A percentile compares a stretch with the other conserved stretches of the same genome.
Conservation (phyloP, 2,329 filamentous ascomycete genomes). For the Aspergillus pseudoterreus region DNA sequence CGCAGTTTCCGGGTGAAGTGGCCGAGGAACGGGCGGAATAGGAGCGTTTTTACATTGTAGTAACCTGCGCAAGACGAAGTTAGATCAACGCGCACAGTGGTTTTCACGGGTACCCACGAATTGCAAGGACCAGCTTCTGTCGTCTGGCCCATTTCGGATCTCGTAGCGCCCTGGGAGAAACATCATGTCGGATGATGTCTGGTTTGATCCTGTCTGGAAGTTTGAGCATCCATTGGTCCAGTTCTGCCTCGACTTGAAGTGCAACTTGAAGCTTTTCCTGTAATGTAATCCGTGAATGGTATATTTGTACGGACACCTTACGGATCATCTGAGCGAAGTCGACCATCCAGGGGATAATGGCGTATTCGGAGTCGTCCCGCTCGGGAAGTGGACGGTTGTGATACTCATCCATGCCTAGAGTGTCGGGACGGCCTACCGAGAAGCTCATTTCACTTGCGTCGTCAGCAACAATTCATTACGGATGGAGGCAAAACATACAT, state of each 20-base stretch:
- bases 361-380: constrained; percentile 33
- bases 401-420: constrained; percentile 47
- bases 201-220: constrained; percentile 32
- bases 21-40: constrained; percentile 34
- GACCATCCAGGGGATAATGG: constrained; percentile 42
- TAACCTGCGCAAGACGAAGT: constrained; percentile 24
- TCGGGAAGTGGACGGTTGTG: constrained; percentile 44
- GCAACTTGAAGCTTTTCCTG: constrained; percentile 34
- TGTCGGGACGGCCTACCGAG: constrained; percentile 47
- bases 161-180: constrained; percentile 24
- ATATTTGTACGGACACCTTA: constrained; percentile 38
- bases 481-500: constrained; percentile 28
- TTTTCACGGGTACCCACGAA: constrained; percentile 25
- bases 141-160: constrained; percentile 38
- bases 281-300: constrained; percentile 32
- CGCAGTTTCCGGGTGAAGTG: constrained; percentile 28
- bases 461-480: not conserved
- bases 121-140: constrained; percentile 37
- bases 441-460: constrained; percentile 47
- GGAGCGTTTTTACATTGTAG: constrained; percentile 40
- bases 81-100: not conserved
- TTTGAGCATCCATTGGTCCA: constrained; percentile 34
- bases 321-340: constrained; percentile 40
- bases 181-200: constrained; percentile 19
- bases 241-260: constrained; percentile 33